A percentile compares a stretch with the other conserved stretches of the same genome.
These are phyloP conservation scores for Priceomyces fermenticarens DNA, from an alignment of 805 yeast species.

Conservation along the genomic window DNA sequence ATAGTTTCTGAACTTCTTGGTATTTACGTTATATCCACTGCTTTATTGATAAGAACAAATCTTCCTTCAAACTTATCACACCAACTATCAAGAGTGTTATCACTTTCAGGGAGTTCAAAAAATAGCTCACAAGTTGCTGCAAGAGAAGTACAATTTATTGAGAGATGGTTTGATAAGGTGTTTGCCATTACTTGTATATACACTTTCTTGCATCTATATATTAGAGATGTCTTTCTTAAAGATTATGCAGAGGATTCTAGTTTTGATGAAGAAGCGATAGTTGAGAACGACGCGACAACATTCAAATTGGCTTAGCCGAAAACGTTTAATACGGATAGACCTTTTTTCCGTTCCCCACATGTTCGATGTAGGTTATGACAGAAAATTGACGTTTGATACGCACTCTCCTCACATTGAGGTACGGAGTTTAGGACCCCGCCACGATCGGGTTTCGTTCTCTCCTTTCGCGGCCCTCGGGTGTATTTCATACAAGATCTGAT, in stretches of 20 bases:
- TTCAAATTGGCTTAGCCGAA: slow-evolving; percentile 7
- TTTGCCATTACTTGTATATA: slow-evolving; percentile 42
- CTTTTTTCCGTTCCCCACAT: neutral
- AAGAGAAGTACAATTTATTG: slow-evolving; percentile 45
- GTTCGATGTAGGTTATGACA: neutral
- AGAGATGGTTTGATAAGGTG: slow-evolving; percentile 51
- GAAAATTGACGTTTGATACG: no score
- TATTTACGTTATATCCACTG: slow-evolving; percentile 50
- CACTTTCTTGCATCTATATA: slow-evolving; percentile 24
- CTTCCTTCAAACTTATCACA: slow-evolving; percentile 43
- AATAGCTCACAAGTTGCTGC: slow-evolving; percentile 17
- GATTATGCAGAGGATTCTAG: slow-evolving; percentile 13
- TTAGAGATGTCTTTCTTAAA: slow-evolving; percentile 16
- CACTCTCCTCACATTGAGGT: no score
- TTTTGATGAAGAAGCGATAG: slow-evolving; percentile 34
- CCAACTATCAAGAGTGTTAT: slow-evolving; percentile 37
- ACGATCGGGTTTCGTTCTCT: no score
- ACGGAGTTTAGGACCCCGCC: no score
- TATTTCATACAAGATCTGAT: no score
- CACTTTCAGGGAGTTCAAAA: slow-evolving; percentile 29
- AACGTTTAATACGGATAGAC: no score
- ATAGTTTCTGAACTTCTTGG: slow-evolving; percentile 46
- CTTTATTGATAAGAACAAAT: slow-evolving; percentile 46
- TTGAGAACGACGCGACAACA: slow-evolving; percentile 18
- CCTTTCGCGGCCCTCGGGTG: no score